Conservation (phyloP, 73 alveolate genomes). For the Paramecium sexaurelia region DNA sequence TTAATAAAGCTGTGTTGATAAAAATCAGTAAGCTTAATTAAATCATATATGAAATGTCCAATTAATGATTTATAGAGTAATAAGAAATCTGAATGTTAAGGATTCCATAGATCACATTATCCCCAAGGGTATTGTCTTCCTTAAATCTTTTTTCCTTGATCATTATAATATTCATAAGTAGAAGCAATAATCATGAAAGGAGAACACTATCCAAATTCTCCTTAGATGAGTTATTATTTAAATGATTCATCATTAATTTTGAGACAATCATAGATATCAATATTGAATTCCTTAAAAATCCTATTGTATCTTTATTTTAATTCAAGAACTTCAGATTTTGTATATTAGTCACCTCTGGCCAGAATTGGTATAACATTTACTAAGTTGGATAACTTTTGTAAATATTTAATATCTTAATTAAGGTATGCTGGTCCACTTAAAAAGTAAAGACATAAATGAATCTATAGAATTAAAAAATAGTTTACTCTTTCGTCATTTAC, state of each 20-base stretch:
- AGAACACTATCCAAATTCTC: slow-evolving; percentile 52
- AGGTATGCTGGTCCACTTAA: slow-evolving; percentile 32
- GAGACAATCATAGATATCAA: slow-evolving; percentile 41
- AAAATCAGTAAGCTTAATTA: slow-evolving; percentile 50
- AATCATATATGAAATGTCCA: slow-evolving; percentile 49
- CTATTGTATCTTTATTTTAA: slow-evolving; percentile 10
- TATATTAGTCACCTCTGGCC: slow-evolving; percentile 64
- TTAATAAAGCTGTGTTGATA: slow-evolving; percentile 32
- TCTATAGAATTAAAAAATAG: background rate
- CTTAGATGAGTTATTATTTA: background rate
- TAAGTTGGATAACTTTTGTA: slow-evolving; percentile 25
- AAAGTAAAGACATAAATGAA: slow-evolving; percentile 65
- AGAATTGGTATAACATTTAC: slow-evolving; percentile 63
- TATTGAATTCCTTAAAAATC: background rate
- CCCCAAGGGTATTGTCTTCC: slow-evolving; percentile 72
- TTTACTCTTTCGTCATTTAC: background rate
- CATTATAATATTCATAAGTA: slow-evolving; percentile 9
- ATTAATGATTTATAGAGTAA: slow-evolving; percentile 48
- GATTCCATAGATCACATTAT: slow-evolving; percentile 59
- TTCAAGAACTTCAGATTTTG: slow-evolving; percentile 39
- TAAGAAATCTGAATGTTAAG: slow-evolving; percentile 63
- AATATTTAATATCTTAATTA: slow-evolving; percentile 2
- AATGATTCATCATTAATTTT: slow-evolving; percentile 23
- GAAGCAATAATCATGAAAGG: slow-evolving; percentile 62
- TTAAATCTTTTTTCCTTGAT: slow-evolving; percentile 7